phyloP scores from a whole-genome alignment of 495 filamentous ascomycete genomes.

The Monascus purpureus region DNA sequence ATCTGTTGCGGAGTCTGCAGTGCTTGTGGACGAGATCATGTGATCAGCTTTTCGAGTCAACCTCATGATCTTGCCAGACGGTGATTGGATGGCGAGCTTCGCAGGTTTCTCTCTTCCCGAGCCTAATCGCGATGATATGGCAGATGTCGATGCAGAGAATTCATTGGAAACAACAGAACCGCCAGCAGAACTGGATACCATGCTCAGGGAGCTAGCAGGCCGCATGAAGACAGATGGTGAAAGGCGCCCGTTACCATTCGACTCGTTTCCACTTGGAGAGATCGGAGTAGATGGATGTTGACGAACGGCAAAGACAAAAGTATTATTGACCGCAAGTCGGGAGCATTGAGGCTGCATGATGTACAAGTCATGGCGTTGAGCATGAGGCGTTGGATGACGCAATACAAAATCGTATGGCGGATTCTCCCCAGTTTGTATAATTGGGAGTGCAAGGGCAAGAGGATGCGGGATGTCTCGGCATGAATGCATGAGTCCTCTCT shows the following conservation, averaged over 20 bases:
- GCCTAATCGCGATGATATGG: conserved; percentile 39
- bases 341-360: conserved; percentile 89
- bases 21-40: conserved; percentile 32
- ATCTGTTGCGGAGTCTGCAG: conserved; percentile 29
- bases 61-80: conserved; percentile 86
- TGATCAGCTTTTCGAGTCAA: conserved; percentile 80
- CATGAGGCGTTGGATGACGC: conserved; percentile 92
- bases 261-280: conserved; percentile 34
- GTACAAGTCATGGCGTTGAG: conserved; percentile 91
- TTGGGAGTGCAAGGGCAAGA: conserved; percentile 78
- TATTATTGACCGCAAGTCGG: conserved; percentile 80
- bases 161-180: conserved; percentile 27
- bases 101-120: conserved; percentile 65
- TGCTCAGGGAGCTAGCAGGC: conserved; percentile 70
- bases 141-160: conserved; percentile 33
- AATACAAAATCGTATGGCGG: conserved; percentile 86
- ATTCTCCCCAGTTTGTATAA: conserved; percentile 81
- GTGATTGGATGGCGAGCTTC: conserved; percentile 89
- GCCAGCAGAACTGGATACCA: conserved; percentile 39
- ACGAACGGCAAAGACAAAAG: conserved; percentile 89
- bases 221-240: conserved; percentile 61
- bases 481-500: conserved; percentile 87
- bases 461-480: conserved; percentile 89
- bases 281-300: conserved; percentile 67
- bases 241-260: conserved; percentile 24